Conservation (phyloP, 1,284 basidiomycete species). For the Ganoderma resinaceum region DNA sequence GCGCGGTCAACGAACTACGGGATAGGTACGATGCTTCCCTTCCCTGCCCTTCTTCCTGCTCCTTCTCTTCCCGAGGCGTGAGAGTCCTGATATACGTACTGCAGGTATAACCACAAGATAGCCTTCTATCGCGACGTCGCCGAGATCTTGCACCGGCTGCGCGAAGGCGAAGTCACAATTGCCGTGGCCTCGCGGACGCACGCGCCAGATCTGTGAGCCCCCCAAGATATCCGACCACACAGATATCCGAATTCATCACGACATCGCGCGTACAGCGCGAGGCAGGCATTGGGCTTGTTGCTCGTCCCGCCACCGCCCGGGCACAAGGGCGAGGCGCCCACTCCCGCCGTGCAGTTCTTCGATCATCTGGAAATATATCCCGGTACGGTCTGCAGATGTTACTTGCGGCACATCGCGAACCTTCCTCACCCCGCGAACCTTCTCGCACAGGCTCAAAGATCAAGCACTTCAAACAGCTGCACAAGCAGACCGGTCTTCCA, state of each 20-base stretch:
- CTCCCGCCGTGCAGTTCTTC: conserved; percentile 73
- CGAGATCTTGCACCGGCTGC: conserved; percentile 72
- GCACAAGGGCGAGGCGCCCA: conserved; percentile 45
- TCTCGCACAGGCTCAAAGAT: conserved; percentile 73
- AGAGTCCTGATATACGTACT: conserved; percentile 18
- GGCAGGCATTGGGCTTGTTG: conserved; percentile 76
- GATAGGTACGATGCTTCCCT: conserved; percentile 56
- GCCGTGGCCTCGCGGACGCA: conserved; percentile 82
- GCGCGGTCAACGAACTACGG: conserved; percentile 64
- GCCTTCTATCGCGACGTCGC: conserved; percentile 82
- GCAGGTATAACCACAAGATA: conserved; percentile 62
- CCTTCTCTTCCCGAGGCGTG: conserved; percentile 20
- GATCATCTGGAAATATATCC: conserved; percentile 88
- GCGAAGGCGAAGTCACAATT: conserved; percentile 60
- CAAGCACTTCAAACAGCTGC: conserved; percentile 79
- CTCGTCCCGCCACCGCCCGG: conserved; percentile 60
- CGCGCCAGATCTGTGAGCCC: conserved; percentile 73
- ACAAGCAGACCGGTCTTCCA: conserved; percentile 80
- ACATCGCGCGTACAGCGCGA: conserved; percentile 59
- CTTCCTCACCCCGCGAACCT: not conserved
- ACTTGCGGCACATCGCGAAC: not conserved
- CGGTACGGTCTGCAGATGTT: conserved; percentile 48
- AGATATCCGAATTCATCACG: not conserved
- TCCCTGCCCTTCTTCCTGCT: not conserved
- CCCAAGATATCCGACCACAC: not conserved